phyloP scores from a whole-genome alignment of 2,329 filamentous ascomycete genomes.

The Fonsecaea multimorphosa region DNA sequence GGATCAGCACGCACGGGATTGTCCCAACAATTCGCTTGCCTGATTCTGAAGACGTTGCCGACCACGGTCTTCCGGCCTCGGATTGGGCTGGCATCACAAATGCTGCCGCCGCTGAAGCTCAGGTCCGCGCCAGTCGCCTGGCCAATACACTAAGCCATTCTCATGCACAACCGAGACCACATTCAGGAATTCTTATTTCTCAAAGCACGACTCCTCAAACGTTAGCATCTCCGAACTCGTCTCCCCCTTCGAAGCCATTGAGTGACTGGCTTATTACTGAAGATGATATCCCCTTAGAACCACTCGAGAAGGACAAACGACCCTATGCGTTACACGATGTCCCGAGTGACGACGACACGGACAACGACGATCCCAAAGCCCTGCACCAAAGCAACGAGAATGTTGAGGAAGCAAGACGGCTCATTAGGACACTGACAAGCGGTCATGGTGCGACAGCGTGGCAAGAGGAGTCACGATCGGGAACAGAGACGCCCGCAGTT shows the following conservation, averaged over 20 bases:
- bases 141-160: slow-evolving; percentile 29
- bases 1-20: neutral
- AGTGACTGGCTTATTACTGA: slow-evolving; percentile 35
- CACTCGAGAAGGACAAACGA: slow-evolving; percentile 35
- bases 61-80: slow-evolving; percentile 21
- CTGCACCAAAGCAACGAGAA: slow-evolving; percentile 34
- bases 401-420: slow-evolving; percentile 33
- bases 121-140: slow-evolving; percentile 31
- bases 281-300: slow-evolving; percentile 39
- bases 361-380: slow-evolving; percentile 25
- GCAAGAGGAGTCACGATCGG: slow-evolving; percentile 31
- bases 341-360: slow-evolving; percentile 37
- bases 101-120: slow-evolving; percentile 33
- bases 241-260: slow-evolving; percentile 29
- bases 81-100: slow-evolving; percentile 28
- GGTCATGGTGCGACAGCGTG: slow-evolving; percentile 14
- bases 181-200: slow-evolving; percentile 2
- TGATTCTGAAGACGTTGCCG: slow-evolving; percentile 28
- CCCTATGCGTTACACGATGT: slow-evolving; percentile 40
- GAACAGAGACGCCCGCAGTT: slow-evolving; percentile 30
- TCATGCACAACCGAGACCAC: slow-evolving; percentile 16
- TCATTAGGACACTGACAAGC: slow-evolving; percentile 32
- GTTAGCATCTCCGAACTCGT: slow-evolving; percentile 28
- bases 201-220: slow-evolving; percentile 13
- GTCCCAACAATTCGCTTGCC: slow-evolving; percentile 30